phyloP scores from a whole-genome alignment of 768 basidiomycete genomes.

The Coprinopsis strossmayeri region DNA sequence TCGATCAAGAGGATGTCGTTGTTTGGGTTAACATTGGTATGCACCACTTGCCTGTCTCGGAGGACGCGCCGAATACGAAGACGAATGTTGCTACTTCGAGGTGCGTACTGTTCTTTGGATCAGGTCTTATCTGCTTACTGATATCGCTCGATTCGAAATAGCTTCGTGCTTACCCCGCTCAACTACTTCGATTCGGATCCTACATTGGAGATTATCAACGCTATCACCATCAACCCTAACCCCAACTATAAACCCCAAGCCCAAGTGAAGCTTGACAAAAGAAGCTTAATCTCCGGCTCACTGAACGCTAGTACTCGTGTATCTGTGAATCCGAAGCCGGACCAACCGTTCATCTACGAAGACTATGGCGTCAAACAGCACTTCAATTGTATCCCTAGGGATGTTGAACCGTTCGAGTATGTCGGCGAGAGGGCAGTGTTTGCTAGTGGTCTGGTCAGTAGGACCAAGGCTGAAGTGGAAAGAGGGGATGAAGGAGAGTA shows the following conservation, averaged over 20 bases:
- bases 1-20: slow-evolving; percentile 60
- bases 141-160: slow-evolving; percentile 16
- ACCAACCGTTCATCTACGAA: slow-evolving; percentile 34
- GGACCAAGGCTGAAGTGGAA: no score
- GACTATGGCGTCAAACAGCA: slow-evolving; percentile 46
- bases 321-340: slow-evolving; percentile 21
- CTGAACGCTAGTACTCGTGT: not conserved
- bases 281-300: no score
- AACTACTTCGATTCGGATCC: slow-evolving; percentile 63
- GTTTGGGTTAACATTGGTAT: slow-evolving; percentile 63
- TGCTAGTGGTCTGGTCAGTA: no score
- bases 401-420: no score
- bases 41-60: slow-evolving; percentile 61
- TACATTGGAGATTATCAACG: slow-evolving; percentile 50
- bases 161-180: slow-evolving; percentile 53
- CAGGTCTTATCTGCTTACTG: not conserved
- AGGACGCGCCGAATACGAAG: slow-evolving; percentile 57
- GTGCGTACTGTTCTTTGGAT: slow-evolving; percentile 22
- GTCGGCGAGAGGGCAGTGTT: no score
- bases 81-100: slow-evolving; percentile 50
- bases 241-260: no score
- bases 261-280: not conserved
- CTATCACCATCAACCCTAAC: slow-evolving; percentile 23
- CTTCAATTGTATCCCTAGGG: slow-evolving; percentile 20
- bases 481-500: no score